phyloP scores from a whole-genome alignment of 192 early-diverging fungal species.

The Coemansia sp. region DNA sequence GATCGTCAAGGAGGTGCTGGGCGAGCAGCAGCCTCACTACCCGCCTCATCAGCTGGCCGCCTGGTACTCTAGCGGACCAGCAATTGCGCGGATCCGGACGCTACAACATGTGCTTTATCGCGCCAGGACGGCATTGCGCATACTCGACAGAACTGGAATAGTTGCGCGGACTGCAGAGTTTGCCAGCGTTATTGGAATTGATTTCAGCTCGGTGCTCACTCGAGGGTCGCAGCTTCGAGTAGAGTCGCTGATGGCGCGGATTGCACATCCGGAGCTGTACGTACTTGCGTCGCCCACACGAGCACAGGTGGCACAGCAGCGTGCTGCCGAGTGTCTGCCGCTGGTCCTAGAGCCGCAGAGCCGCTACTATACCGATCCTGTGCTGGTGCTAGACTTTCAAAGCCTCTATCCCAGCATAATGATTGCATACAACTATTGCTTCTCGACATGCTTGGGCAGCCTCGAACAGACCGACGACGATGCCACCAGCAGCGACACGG shows the following conservation, averaged over 20 bases:
- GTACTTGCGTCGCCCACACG: slow-evolving; percentile 76
- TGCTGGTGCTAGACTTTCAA: slow-evolving; percentile 93
- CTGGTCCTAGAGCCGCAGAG: slow-evolving; percentile 88
- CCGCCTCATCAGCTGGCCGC: slow-evolving; percentile 58
- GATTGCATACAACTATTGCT: slow-evolving; percentile 97
- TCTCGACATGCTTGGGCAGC: slow-evolving; percentile 85
- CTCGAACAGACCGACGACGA: slow-evolving; percentile 14
- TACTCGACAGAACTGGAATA: slow-evolving; percentile 73
- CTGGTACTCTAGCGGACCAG: slow-evolving; percentile 64
- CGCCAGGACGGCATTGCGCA: slow-evolving; percentile 64
- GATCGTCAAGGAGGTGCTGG: slow-evolving; percentile 69
- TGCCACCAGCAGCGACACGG: slow-evolving; percentile 1
- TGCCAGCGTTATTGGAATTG: slow-evolving; percentile 89
- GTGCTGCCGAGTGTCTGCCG: slow-evolving; percentile 85
- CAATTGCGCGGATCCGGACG: slow-evolving; percentile 62
- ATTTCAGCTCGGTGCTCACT: slow-evolving; percentile 83
- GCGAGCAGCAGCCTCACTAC: slow-evolving; percentile 72
- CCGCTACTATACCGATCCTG: slow-evolving; percentile 79
- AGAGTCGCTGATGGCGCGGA: slow-evolving; percentile 73
- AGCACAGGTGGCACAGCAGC: slow-evolving; percentile 72
- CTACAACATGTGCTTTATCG: slow-evolving; percentile 71
- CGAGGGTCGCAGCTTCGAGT: slow-evolving; percentile 94
- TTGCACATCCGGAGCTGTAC: slow-evolving; percentile 79
- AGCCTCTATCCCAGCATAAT: slow-evolving; percentile 93
- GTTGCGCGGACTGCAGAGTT: slow-evolving; percentile 79